Evolutionary conservation across 1,284 basidiomycete genomes (phyloP), one percentile per base, ranked within the genome.

Genomic region (Bondarzewia mesenterica): DNA sequence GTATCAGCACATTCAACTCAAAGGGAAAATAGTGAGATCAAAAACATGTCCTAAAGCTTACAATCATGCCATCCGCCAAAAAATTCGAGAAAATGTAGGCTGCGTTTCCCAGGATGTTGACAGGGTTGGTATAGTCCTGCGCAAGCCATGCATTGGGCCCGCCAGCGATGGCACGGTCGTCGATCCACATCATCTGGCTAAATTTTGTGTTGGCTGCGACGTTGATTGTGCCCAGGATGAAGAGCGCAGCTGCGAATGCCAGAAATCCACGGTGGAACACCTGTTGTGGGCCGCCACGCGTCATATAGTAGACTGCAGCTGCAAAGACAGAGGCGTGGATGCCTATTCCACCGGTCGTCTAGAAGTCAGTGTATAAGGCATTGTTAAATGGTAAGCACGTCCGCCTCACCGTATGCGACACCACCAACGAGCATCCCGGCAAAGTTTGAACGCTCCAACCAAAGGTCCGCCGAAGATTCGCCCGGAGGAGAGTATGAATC

Each of bases 401-500:
- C 15, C n/a, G 8, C 10, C 37, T 39, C 37, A 39, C 37, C 37
- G 16, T 39, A 39, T 8, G 10, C 37, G 8, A 39, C 16, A 16
- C 10, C 16, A 2, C 37, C 41, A 5, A 42, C 16, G 12, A 42
- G 23, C 21, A 42, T 20, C 10, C 41, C 41, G 20, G 7, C 43
- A 8, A 25, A 32, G 29, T 12, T 39, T n/a, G 37, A 39, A 7
- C 37, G 2, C 20, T 39, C 37, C 10, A 12, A 7, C 43, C 43
- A 44, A 7, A 16, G 39, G 40, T 32, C 16, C 2, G 20, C 25
- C 42, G 15, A 27, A 42, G 25, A 35, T 48, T 26, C 14, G 21
- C 27, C 44, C 42, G 29, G 49, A 46, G 37, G 37, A 8, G 27
- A 10, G 16, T 7, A 44, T 4, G 50, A 50, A n/a, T n/a, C n/a